Evolutionary conservation across 23 red algal genomes (phyloP).

Genomic region (Gracilaria gracilis): DNA sequence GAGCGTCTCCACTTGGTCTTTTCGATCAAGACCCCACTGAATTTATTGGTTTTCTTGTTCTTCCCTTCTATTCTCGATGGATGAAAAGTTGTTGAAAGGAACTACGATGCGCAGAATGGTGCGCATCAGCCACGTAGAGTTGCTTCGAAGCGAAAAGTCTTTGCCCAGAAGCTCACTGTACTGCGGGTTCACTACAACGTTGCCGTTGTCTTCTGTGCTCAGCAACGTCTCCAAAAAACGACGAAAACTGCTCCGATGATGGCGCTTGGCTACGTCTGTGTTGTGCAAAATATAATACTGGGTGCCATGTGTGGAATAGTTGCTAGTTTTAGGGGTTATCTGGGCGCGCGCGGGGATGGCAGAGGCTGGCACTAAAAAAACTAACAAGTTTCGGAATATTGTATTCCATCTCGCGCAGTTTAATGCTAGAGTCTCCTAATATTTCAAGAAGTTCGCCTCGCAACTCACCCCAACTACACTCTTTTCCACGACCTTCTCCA

Average conservation of each 20-base stretch:
- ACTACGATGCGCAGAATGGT: conserved; percentile 26
- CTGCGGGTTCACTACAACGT: background rate
- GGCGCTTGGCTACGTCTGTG: background rate
- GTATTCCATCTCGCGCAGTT: too few relatives aligned
- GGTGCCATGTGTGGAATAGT: too few relatives aligned
- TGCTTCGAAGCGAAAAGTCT: conserved; percentile 18
- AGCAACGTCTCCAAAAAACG: conserved; percentile 6
- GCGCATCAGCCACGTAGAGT: conserved; percentile 36
- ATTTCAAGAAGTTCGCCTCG: too few relatives aligned
- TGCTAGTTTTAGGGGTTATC: too few relatives aligned
- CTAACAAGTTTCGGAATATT: too few relatives aligned
- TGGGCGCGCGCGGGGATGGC: too few relatives aligned
- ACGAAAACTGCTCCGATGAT: conserved; percentile 14
- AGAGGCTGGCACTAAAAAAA: too few relatives aligned
- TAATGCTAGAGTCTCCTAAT: too few relatives aligned
- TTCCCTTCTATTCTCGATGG: background rate
- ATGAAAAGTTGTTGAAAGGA: background rate
- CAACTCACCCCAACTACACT: too few relatives aligned
- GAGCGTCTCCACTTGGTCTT: background rate
- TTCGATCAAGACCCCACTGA: background rate
- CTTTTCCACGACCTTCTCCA: too few relatives aligned
- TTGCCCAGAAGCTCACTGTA: conserved; percentile 25
- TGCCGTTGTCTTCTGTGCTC: background rate
- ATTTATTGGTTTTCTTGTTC: conserved; percentile 37
- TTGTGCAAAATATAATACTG: too few relatives aligned